phyloP scores from a whole-genome alignment of 441 rosid species.

The Populus hybrid region DNA sequence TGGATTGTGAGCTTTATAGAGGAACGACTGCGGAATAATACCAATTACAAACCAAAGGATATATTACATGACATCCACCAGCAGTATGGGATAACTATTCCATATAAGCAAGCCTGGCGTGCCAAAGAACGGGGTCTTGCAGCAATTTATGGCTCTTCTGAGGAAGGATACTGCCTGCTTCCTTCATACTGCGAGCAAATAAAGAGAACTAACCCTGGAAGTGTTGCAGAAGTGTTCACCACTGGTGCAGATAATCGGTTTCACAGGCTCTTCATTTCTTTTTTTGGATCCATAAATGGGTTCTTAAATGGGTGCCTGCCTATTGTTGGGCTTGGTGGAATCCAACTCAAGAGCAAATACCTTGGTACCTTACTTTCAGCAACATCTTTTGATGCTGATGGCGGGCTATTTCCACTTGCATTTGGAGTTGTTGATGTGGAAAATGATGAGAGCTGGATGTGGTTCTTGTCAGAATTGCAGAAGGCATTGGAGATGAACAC shows the following conservation, averaged over 20 bases:
- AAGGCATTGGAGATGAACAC: conserved; percentile 38
- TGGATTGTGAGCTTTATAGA: conserved; percentile 62
- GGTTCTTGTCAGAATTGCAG: conserved; percentile 56
- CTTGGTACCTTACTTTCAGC: conserved; percentile 58
- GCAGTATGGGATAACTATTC: conserved; percentile 50
- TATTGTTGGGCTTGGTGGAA: conserved; percentile 43
- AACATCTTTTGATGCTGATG: conserved; percentile 54
- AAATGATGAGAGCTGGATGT: conserved; percentile 50
- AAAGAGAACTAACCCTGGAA: conserved; percentile 46
- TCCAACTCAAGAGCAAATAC: conserved; percentile 53
- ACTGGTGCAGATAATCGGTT: conserved; percentile 46
- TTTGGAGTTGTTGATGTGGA: conserved; percentile 57
- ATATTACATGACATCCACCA: conserved; percentile 50
- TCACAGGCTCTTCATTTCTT: conserved; percentile 48
- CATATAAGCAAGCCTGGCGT: conserved; percentile 68
- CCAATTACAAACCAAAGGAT: conserved; percentile 58
- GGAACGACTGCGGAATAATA: conserved; percentile 42
- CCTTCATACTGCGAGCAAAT: conserved; percentile 50
- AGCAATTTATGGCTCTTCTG: conserved; percentile 60
- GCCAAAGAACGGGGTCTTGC: conserved; percentile 65
- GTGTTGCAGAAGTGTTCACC: conserved; percentile 47
- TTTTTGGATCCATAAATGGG: conserved; percentile 41
- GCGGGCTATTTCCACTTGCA: conserved; percentile 50
- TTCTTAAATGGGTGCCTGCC: conserved; percentile 61
- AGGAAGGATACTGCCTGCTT: conserved; percentile 56